These are phyloP conservation scores for Ophiostoma tasmaniense DNA, from an alignment of 2,329 filamentous ascomycete species.

Conservation along the genomic window DNA sequence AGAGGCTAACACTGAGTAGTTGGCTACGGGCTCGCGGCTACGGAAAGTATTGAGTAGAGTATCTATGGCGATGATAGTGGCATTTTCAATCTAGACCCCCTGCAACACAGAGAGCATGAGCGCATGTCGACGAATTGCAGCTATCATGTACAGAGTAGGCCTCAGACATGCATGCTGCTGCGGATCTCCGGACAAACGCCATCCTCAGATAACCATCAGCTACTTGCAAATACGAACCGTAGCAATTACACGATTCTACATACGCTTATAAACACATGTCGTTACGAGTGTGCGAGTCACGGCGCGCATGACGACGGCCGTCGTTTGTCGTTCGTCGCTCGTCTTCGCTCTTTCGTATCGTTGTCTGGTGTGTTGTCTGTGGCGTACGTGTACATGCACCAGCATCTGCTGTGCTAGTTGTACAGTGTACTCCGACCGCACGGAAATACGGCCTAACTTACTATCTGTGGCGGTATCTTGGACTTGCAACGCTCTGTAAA, in stretches of 20 bases:
- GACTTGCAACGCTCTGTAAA: neutral
- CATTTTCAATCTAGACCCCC: too few species aligned
- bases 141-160: too few species aligned
- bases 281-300: neutral
- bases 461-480: neutral
- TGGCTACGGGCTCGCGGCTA: too few species aligned
- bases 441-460: neutral
- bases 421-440: neutral
- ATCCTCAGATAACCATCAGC: too few species aligned
- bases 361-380: neutral
- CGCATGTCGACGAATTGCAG: too few species aligned
- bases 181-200: too few species aligned
- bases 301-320: neutral
- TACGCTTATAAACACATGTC: too few species aligned
- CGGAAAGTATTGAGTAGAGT: too few species aligned
- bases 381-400: neutral
- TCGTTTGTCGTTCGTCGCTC: neutral
- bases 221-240: too few species aligned
- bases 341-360: neutral
- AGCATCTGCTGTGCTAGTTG: neutral
- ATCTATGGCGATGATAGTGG: neutral
- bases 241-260: too few species aligned
- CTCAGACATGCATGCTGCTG: neutral
- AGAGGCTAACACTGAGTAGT: neutral
- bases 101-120: neutral